These are phyloP conservation scores for Breviolum minutum DNA, from an alignment of 73 alveolate species.

Conservation along the genomic window DNA sequence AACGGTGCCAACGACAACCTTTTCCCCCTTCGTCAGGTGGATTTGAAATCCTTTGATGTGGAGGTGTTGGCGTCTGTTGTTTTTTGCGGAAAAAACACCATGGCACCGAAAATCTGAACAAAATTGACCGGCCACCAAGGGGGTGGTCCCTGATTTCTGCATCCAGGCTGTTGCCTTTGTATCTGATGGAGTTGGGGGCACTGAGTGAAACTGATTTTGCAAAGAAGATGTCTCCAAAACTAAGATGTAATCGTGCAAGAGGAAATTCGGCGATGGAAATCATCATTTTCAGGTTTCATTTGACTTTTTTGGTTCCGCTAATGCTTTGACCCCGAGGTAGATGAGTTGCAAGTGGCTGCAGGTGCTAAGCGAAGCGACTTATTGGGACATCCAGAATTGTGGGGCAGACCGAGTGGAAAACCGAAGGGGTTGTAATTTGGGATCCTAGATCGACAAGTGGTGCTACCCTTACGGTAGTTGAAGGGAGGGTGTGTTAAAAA, in stretches of 20 bases:
- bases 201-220: neutral
- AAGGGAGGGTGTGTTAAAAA: no score
- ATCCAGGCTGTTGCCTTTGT: slow-evolving; percentile 68
- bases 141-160: neutral
- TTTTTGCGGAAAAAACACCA: no score
- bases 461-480: no score
- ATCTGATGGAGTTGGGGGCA: slow-evolving; percentile 52
- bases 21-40: neutral
- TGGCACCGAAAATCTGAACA: neutral
- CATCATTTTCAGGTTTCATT: no score
- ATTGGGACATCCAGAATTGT: slow-evolving; percentile 20
- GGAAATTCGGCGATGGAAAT: no score
- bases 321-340: slow-evolving; percentile 1
- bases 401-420: neutral
- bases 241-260: no score
- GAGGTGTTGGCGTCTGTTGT: no score
- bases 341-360: slow-evolving; percentile 78
- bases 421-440: neutral
- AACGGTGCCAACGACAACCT: no score
- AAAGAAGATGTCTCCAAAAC: neutral
- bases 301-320: neutral
- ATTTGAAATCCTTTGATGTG: slow-evolving; percentile 17
- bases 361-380: slow-evolving; percentile 35
- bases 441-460: neutral
- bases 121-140: neutral